These are phyloP conservation scores for Sarocladium strictum DNA, from an alignment of 2,329 filamentous ascomycete genomes.

Conservation along the genomic window DNA sequence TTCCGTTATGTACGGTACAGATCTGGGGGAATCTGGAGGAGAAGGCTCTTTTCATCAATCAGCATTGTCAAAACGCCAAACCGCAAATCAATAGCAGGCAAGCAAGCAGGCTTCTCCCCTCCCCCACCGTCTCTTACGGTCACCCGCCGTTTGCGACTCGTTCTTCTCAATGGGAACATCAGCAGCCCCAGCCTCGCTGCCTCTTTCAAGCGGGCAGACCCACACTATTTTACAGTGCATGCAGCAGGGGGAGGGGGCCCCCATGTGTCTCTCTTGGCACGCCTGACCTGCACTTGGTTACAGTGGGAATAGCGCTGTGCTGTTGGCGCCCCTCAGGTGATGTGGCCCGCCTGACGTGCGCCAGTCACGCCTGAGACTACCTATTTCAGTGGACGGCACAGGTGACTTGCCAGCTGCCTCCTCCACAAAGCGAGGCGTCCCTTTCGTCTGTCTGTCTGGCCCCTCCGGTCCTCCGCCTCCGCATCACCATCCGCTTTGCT, in stretches of 20 bases:
- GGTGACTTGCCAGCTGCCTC: not conserved
- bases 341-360: not conserved
- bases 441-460: no score
- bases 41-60: no score
- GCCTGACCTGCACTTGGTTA: not conserved
- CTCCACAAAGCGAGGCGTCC: not conserved
- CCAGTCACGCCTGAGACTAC: not conserved
- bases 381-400: not conserved
- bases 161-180: not conserved
- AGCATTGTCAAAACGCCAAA: no score
- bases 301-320: not conserved
- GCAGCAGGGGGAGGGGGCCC: not conserved
- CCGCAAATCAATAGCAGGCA: no score
- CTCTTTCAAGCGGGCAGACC: no score
- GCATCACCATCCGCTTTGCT: slow-evolving; percentile 4
- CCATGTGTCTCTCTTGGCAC: not conserved
- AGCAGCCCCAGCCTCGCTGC: not conserved
- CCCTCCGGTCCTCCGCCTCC: slow-evolving; percentile 2
- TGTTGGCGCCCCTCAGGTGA: not conserved
- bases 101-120: no score
- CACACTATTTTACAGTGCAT: not conserved
- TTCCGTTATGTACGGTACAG: not conserved
- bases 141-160: not conserved
- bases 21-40: no score
- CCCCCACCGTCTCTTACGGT: not conserved